phyloP scores from a whole-genome alignment of 768 basidiomycete genomes.

The Strobilomyces confusus region DNA sequence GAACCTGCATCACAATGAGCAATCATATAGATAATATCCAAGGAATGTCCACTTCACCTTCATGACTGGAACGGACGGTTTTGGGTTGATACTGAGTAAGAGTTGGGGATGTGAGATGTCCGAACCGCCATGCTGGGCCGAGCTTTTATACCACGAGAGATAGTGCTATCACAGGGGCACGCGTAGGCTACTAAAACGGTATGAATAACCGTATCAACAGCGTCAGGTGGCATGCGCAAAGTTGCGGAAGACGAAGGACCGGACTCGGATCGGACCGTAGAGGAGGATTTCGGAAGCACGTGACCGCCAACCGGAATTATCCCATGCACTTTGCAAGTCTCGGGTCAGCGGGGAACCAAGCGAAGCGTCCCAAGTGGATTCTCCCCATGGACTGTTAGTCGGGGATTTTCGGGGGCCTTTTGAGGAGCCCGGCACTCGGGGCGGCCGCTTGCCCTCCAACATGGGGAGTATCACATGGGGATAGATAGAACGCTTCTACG shows the following conservation, averaged over 20 bases:
- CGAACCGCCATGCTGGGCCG: not conserved
- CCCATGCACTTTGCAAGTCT: not conserved
- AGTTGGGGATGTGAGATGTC: slow-evolving; percentile 5
- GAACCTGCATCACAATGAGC: slow-evolving; percentile 41
- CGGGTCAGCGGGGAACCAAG: too few species aligned
- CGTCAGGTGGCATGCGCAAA: not conserved
- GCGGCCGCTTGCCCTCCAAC: slow-evolving; percentile 1
- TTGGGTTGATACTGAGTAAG: slow-evolving; percentile 2
- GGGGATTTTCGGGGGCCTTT: slow-evolving; percentile 9
- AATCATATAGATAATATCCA: not conserved
- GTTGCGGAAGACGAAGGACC: not conserved
- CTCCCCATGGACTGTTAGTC: not conserved
- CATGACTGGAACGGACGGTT: slow-evolving; percentile 29
- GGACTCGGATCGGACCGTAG: not conserved
- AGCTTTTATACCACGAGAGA: slow-evolving; percentile 17
- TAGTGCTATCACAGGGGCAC: not conserved
- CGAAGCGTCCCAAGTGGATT: too few species aligned
- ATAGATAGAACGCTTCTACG: slow-evolving; percentile 1
- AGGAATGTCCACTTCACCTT: slow-evolving; percentile 33
- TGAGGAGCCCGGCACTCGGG: not conserved
- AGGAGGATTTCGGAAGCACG: slow-evolving; percentile 6
- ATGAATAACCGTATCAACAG: not conserved
- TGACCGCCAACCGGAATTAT: slow-evolving; percentile 6
- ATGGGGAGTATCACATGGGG: not conserved
- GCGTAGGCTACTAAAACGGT: not conserved